Base-by-base conservation (phyloP, 805 yeast genomes). In the Lachancea thermotolerans region DNA sequence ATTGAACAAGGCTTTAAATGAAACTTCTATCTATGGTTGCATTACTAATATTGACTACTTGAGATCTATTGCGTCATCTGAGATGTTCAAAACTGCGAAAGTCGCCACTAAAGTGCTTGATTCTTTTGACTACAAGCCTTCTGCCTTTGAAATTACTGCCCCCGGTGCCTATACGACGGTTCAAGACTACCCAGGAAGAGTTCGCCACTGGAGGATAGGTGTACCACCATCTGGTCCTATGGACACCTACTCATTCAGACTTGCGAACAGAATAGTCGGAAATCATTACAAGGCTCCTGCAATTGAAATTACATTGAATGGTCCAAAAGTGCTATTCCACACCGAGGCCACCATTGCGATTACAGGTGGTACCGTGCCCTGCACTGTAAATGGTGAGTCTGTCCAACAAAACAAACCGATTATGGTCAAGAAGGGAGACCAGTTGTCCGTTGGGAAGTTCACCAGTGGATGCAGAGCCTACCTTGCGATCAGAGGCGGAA, bases 201-300 rank as follows among this genome's bases (percentile, higher is more conserved):
- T 73, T 44, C 83, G 88, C n/a, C 64, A 75, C 49, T 70, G 74
- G 74, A 66, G 71, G 56, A 62, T 69, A 45, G 99, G 99, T 64
- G 98, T 91, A 45, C 99, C 99, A 21, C 98, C 98, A 7, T 87
- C 96, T 35, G 99, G 99, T 38, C 96, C 98, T 48, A 93, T 91
- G 98, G 99, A 91, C 67, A 78, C 81, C 49, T 90, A 82, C 58
- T 81, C 97, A 4, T 90, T 90, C 71, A 75, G 96, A 57, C 64
- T 87, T 50, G 96, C 96, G 16, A 91, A 91, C 71, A 72, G 85
- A 60, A 79, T 87, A 58, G 98, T 91, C 37, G 98, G 97, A 49
- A 93, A 91, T 66, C 77, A 82, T 54, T 68, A 72, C 51, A 70
- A 74, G 37, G 84, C 96, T 10, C 96, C 98, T 5, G 96, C 95